Base-by-base conservation (phyloP, 129 eudicot genomes). In the Helianthus tuberosus region DNA sequence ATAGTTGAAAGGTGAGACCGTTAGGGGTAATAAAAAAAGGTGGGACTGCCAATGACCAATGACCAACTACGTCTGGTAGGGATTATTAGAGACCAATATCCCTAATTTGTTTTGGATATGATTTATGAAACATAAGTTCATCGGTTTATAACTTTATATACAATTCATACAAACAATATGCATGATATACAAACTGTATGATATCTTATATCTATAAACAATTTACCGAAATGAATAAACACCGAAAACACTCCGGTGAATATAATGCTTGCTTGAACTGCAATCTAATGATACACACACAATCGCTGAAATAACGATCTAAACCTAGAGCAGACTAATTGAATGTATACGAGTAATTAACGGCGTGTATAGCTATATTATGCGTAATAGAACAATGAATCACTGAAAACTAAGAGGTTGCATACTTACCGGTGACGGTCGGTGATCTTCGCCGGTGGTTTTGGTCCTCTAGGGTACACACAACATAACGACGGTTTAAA, bases 381-480 rank as follows among this genome's bases (percentile, higher is more conserved):
- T 12, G 29, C 58, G 29, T 32, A 60, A 8, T 15, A 62, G 35
- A 62, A 50, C 13, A 59, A 41, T 20, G 25, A 32, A 20, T 60
- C 43, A 5, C 43, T 27, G 35, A 32, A 11, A 59, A 60, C 10
- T 27, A 43, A 27, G 15, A 66, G 32, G 64, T 57, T 44, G 69
- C 64, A 17, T 59, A 68, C 52, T 70, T 59, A 77, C 53, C 46
- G n/a, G 72, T 14, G 13, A 46, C 52, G 14, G 58, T 10, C 69
- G 69, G 68, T 35, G 64, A 68, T 29, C 72, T 64, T 35, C 27
- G n/a, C 79, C 60, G 75, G 75, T 47, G 61, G 12, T 48, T 15
- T 57, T 57, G 61, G n/a, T 54, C 50, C 57, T 64, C 72, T 50
- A 14, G 64, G 63, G 23, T 57, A 53, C 59, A 53, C 59, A 39